Base-by-base conservation (phyloP, 257 asterid genomes). In the Solanum corneliomulleri region DNA sequence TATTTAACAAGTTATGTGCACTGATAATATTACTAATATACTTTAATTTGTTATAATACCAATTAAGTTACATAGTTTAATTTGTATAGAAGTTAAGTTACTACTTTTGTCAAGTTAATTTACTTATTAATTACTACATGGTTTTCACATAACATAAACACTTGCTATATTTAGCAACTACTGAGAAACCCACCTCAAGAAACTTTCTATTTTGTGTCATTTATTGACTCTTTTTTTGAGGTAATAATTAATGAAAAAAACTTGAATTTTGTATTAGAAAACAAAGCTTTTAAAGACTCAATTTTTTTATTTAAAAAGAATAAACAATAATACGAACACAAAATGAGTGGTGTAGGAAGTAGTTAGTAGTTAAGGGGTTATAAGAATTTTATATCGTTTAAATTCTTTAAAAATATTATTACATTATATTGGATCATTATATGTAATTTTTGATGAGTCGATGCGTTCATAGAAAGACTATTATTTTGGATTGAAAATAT, bases 361-460 rank as follows among this genome's bases (percentile, higher is more conserved):
- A 80, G 42, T 16, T 11, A 15, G 39, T 44, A 25, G 41, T 78
- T 4, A 15, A 9, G 27, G 3, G 84, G 39, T 16, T 18, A 18
- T 20, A 35, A 35, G 0, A 72, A 72, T 72, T 72, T 10, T 0
- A 10, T 20, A 7, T 1, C 1, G 2, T 2, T 33, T 2, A 39
- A 6, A 71, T 71, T 2, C 9, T 71, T 6, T 0, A 71, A 71
- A 71, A 72, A 72, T 72, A 72, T 35, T 4, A 2, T 20, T 4
- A 3, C 1, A 9, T 2, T 4, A 7, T 4, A 9, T 31, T 0
- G 0, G 0, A 3, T 70, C 0, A 2, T 70, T 31, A 0, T 2
- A 16, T 16, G 33, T 70, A 8, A 16, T 9, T 20, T 70, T 70
- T 35, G 0, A 71, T 71, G 5, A 72, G 35, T 2, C 0, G 9